Conservation (phyloP, 345 rosid genomes). For the Orychophragmus violaceus region DNA sequence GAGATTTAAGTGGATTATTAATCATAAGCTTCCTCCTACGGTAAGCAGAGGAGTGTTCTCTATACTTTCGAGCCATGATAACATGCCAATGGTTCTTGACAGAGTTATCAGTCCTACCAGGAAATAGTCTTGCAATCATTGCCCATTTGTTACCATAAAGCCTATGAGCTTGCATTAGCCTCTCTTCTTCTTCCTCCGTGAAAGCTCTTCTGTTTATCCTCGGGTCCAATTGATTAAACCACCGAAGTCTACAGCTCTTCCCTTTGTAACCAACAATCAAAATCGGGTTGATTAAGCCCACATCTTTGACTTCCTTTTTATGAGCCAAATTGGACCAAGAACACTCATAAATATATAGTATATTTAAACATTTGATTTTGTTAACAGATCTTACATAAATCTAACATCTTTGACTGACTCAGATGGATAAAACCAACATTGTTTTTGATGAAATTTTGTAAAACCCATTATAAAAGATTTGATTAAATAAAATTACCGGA, state of each 20-base stretch:
- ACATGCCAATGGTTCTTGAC: slow-evolving; percentile 99
- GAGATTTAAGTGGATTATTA: slow-evolving; percentile 6
- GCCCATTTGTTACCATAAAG: slow-evolving; percentile 99
- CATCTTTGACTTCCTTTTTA: slow-evolving; percentile 9
- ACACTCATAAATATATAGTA: neutral
- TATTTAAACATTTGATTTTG: neutral
- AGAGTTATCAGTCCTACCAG: slow-evolving; percentile 96
- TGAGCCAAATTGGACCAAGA: no score
- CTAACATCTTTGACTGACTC: neutral
- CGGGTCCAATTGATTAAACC: slow-evolving; percentile 98
- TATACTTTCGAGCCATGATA: slow-evolving; percentile 88
- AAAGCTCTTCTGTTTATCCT: slow-evolving; percentile 87
- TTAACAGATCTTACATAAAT: neutral
- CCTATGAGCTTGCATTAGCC: slow-evolving; percentile 87
- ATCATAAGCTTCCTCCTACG: slow-evolving; percentile 55
- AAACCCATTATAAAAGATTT: neutral
- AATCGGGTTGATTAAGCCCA: neutral
- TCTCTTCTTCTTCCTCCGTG: slow-evolving; percentile 93
- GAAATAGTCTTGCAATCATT: slow-evolving; percentile 91
- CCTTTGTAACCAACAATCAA: slow-evolving; percentile 35
- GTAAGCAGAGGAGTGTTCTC: slow-evolving; percentile 77
- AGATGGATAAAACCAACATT: neutral
- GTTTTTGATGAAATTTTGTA: neutral
- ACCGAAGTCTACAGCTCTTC: slow-evolving; percentile 88
- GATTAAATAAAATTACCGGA: slow-evolving; percentile 50